phyloP scores from a whole-genome alignment of 148 eudicot species.

The Cornus controversa region DNA sequence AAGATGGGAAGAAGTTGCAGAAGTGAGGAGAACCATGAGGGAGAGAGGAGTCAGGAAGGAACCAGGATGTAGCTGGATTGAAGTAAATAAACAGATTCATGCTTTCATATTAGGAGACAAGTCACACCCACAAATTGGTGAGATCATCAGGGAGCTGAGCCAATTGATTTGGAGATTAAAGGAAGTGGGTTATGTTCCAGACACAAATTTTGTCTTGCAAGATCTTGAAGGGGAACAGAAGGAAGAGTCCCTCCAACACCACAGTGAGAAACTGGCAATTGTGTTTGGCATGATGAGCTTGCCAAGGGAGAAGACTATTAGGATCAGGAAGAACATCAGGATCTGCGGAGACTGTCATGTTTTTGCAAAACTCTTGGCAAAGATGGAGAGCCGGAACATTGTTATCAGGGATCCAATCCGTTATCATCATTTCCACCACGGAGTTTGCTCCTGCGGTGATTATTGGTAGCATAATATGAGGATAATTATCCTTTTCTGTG shows the following conservation, averaged over 20 bases:
- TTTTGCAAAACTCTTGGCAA: conserved; percentile 27
- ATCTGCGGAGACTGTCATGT: conserved; percentile 53
- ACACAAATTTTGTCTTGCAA: conserved; percentile 42
- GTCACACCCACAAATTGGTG: background rate
- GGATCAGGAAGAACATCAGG: conserved; percentile 39
- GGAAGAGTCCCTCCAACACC: conserved; percentile 7
- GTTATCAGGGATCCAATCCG: conserved; percentile 12
- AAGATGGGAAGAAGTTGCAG: conserved; percentile 45
- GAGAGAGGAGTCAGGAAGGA: conserved; percentile 42
- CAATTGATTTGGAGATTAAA: conserved; percentile 10
- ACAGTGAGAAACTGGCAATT: conserved; percentile 42
- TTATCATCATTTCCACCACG: conserved; percentile 38
- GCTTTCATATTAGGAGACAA: background rate
- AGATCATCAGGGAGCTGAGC: background rate
- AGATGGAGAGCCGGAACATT: background rate
- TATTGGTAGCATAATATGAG: background rate
- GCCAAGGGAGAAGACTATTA: background rate
- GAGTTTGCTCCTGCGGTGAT: background rate
- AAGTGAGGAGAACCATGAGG: conserved; percentile 35
- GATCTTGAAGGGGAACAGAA: conserved; percentile 25
- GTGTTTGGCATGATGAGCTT: background rate
- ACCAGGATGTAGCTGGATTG: conserved; percentile 60
- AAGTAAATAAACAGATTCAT: conserved; percentile 14
- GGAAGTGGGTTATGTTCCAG: conserved; percentile 42
- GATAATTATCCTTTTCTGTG: no score